Evolutionary conservation across 768 basidiomycete species (phyloP), one percentile per base, ranked within the genome.

Genomic region (Termitomyces sp.): DNA sequence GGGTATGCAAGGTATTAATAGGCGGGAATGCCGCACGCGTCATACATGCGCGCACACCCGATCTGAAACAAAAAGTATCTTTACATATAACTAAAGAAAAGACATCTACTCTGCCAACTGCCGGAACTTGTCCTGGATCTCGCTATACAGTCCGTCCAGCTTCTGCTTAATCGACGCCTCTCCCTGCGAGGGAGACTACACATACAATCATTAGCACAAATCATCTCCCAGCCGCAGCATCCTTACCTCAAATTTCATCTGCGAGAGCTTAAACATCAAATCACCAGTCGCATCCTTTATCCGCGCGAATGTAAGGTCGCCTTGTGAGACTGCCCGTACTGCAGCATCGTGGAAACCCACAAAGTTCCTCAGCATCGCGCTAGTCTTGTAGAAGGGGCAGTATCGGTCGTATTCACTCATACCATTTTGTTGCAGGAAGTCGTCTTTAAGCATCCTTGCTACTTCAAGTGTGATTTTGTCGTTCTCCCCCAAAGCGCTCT

Each of bases 351-450:
- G 91, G 82, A 95, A 98, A 13, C 85, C 84, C 62, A 98, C 93
- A 69, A 96, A 93, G 75, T 96, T 96, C 68, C 84, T 85, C 71
- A 98, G 74, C 97, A 99, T 99, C 47, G 84, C 92, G 55, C 87
- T 89, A 45, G 95, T 97, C 88, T 98, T 97, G 86, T 97, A 97
- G 82, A 99, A 98, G 14, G 96, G 96, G 68, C 96, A 99, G 78
- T 84, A 97, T 51, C 94, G 84, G 72, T 98, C 96, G 69, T 97
- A 98, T 69, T 93, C 92, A 75, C 92, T 94, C 84, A 98, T 97
- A 65, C 97, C 97, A 67, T 99, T 98, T 76, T 99, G 96, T 72
- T 98, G 96, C 69, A 97, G 74, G 76, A 94, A 96, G 72, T 95
- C 94, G 61, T 97, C 95, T 79, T 98, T 98, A 62, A 98, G 83